Percentiles rank a stretch among this genome's conserved stretches.
Conservation (phyloP, 1,284 basidiomycete genomes). For the Anthracocystis panici-leucophaei region DNA sequence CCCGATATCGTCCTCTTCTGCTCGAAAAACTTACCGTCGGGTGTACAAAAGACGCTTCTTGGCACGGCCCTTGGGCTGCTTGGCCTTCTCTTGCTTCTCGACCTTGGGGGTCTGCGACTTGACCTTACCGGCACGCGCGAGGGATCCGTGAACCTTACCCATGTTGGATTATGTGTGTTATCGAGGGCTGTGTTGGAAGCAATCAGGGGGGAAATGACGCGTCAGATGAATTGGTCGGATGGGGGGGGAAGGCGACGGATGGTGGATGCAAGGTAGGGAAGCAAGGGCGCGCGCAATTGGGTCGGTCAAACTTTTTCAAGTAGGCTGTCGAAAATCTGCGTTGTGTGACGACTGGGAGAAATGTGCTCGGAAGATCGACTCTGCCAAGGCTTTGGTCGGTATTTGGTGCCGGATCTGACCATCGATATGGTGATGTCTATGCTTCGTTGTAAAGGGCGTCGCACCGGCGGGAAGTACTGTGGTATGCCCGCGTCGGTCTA, state of each 20-base stretch:
- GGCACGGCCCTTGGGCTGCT: slow-evolving; percentile 92
- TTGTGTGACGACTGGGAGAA: neutral
- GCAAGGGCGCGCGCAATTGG: slow-evolving; percentile 2
- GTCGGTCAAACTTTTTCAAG: neutral
- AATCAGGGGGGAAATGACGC: neutral
- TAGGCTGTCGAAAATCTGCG: neutral
- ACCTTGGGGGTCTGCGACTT: slow-evolving; percentile 92
- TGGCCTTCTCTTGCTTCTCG: slow-evolving; percentile 98
- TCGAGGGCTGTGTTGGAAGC: slow-evolving; percentile 21
- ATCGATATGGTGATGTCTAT: neutral
- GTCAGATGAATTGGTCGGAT: slow-evolving; percentile 27
- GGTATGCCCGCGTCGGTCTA: too few species aligned
- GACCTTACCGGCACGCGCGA: slow-evolving; percentile 99
- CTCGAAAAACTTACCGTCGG: slow-evolving; percentile 77
- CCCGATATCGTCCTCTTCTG: slow-evolving; percentile 4
- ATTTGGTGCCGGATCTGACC: neutral
- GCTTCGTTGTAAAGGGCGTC: neutral
- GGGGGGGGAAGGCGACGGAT: too few species aligned
- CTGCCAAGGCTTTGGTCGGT: neutral
- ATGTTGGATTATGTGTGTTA: slow-evolving; percentile 68
- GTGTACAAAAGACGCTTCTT: slow-evolving; percentile 96
- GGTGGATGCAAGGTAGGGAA: too few species aligned
- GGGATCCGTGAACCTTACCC: slow-evolving; percentile 94
- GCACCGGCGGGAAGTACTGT: too few species aligned
- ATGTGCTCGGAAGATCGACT: too few species aligned